A percentile compares a stretch with the other conserved stretches of the same genome.
Evolutionary conservation across 352 stramenopile genomes (phyloP).

Genomic region (Pilasporangium apinafurcum): DNA sequence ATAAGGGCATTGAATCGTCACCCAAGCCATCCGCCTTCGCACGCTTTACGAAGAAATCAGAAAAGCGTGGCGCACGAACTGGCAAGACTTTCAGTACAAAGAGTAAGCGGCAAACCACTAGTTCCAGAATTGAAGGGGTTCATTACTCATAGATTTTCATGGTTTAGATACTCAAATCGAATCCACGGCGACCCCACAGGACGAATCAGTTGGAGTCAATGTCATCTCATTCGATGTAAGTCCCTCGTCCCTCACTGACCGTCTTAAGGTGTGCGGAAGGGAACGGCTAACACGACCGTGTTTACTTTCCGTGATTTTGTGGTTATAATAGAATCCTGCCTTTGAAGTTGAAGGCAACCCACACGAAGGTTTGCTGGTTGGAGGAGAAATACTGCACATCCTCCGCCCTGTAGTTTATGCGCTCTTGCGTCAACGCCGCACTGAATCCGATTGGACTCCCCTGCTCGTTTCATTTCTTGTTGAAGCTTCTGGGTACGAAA

Average conservation of each 20-base stretch:
- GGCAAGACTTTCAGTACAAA: slow-evolving; percentile 65
- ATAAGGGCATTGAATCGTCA: slow-evolving; percentile 44
- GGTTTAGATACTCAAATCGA: too few relatives aligned
- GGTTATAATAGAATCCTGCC: slow-evolving; percentile 59
- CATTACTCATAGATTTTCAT: too few relatives aligned
- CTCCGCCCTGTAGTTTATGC: slow-evolving; percentile 69
- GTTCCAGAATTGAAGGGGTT: too few relatives aligned
- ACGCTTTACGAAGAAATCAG: slow-evolving; percentile 42
- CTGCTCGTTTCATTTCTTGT: slow-evolving; percentile 48
- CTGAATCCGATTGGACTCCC: slow-evolving; percentile 55
- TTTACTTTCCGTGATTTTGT: too few relatives aligned
- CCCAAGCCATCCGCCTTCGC: slow-evolving; percentile 43
- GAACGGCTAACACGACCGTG: too few relatives aligned
- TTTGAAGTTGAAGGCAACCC: slow-evolving; percentile 20
- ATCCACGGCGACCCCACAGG: too few relatives aligned
- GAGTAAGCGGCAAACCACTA: too few relatives aligned
- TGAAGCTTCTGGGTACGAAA: slow-evolving; percentile 56
- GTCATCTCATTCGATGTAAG: slow-evolving; percentile 53
- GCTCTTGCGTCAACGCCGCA: slow-evolving; percentile 47
- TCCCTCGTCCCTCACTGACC: too few relatives aligned
- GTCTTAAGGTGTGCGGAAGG: too few relatives aligned
- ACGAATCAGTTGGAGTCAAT: slow-evolving; percentile 18
- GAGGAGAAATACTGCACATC: slow-evolving; percentile 72
- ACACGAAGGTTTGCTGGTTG: slow-evolving; percentile 43
- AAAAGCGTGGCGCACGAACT: slow-evolving; percentile 57